A percentile compares a stretch with the other conserved stretches of the same genome.
Conservation (phyloP, 352 stramenopile genomes). For the Phytopythium helicoides region DNA sequence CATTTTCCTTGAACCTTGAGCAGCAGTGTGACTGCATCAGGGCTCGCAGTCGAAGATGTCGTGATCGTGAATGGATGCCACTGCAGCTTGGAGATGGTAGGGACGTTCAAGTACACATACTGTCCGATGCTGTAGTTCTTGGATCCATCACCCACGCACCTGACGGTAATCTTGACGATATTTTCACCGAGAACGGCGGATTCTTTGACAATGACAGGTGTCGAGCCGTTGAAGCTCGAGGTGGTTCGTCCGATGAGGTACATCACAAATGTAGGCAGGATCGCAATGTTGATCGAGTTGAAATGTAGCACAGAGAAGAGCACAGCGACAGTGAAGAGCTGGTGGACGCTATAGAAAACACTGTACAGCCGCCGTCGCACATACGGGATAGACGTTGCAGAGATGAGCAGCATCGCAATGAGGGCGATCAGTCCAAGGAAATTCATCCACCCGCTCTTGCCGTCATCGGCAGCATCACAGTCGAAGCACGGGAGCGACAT, state of each 20-base stretch:
- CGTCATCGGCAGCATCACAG: constrained; percentile 13
- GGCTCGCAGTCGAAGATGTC: constrained; percentile 6
- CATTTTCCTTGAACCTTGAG: constrained; percentile 16
- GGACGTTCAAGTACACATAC: constrained; percentile 19
- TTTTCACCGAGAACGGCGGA: constrained; percentile 12
- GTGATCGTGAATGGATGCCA: constrained; percentile 26
- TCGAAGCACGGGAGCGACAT: constrained; percentile 30
- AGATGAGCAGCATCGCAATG: constrained; percentile 38
- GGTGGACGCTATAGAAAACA: constrained; percentile 25
- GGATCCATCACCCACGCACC: not conserved
- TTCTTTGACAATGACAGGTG: constrained; percentile 14
- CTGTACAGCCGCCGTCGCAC: constrained; percentile 28
- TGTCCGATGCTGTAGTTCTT: constrained; percentile 10
- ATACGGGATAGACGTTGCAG: constrained; percentile 19
- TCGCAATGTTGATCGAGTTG: constrained; percentile 8
- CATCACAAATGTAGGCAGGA: constrained; percentile 10
- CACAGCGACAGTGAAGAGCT: constrained; percentile 20
- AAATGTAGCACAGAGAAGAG: constrained; percentile 20
- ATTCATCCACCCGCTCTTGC: constrained; percentile 17
- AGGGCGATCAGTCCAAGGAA: constrained; percentile 20
- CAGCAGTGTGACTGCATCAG: constrained; percentile 14
- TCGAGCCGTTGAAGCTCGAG: constrained; percentile 15
- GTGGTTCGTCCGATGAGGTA: constrained; percentile 16
- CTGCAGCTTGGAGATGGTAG: constrained; percentile 19
- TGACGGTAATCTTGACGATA: constrained; percentile 22